A percentile compares a stretch with the other conserved stretches of the same genome.
These are phyloP conservation scores for Dichotomocladium elegans DNA, from an alignment of 371 early-diverging fungal species.

Conservation along the genomic window DNA sequence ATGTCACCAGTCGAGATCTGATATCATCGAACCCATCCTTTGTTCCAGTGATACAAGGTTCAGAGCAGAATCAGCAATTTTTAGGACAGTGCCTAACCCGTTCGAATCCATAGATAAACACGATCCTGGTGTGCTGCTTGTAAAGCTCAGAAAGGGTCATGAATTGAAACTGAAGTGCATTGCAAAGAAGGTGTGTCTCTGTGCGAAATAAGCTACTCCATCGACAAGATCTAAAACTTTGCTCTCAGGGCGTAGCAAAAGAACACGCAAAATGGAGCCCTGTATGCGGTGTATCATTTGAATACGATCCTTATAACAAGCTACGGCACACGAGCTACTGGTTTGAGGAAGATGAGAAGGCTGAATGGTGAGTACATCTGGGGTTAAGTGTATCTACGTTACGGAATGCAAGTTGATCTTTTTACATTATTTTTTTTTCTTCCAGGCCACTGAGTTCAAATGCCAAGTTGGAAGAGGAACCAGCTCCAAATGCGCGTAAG, in stretches of 20 bases:
- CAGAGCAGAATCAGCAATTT: background rate
- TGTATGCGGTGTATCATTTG: constrained; percentile 89
- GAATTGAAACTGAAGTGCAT: constrained; percentile 85
- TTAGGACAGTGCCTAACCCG: too few species aligned
- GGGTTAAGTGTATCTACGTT: background rate
- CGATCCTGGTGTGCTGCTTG: constrained; percentile 83
- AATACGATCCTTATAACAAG: constrained; percentile 97
- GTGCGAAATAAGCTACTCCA: too few species aligned
- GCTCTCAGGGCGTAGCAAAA: constrained; percentile 83
- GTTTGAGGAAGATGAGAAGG: constrained; percentile 83
- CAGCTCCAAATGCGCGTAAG: constrained; percentile 59
- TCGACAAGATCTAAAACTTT: background rate
- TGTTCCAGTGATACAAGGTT: constrained; percentile 71
- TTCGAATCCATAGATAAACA: constrained; percentile 35
- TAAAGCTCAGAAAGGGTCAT: constrained; percentile 92
- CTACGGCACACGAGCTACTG: constrained; percentile 93
- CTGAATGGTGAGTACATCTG: constrained; percentile 86
- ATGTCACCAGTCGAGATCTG: constrained; percentile 84
- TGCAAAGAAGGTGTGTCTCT: constrained; percentile 71
- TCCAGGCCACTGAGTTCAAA: constrained; percentile 72
- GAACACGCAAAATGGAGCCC: constrained; percentile 99
- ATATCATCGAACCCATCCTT: constrained; percentile 75
- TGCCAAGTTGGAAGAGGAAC: constrained; percentile 65
- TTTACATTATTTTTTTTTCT: background rate
- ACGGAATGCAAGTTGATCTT: background rate